Base-by-base conservation (phyloP, 495 filamentous ascomycete genomes). In the Daldinia concentrica region DNA sequence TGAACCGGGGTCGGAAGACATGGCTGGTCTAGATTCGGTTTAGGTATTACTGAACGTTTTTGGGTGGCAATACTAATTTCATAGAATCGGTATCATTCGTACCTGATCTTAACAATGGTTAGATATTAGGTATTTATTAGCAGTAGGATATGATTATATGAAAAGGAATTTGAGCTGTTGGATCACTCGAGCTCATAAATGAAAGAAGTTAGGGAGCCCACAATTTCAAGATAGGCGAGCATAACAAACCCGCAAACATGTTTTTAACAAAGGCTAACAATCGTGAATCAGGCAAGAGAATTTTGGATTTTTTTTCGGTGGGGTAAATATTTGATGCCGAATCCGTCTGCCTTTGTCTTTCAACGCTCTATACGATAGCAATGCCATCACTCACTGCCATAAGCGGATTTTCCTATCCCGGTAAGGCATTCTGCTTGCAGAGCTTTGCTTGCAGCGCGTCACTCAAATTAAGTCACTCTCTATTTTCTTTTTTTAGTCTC, bases 261-360 rank as follows among this genome's bases (percentile, higher is more conserved):
- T 26, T 48, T 4, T 45, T 43, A 26, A 60, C 45, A 70, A 70
- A 70, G 61, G 6, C 43, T 6, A 36, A 64, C 15, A 55, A 43
- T 22, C 43, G 43, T 24, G 43, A 48, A 1, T 48, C 24, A 27
- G 17, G 41, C 34, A 22, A 27, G 12, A 15, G 7, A 29, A 6
- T 29, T 54, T 54, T 27, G 15, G 27, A 9, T 4, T 6, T 4
- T 54, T 52, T 29, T 3, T 30, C 30, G n/a, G 8, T 48, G 11
- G 8, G n/a, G n/a, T 26, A 26, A 6, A 1, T 29, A 19, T 12
- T 51, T 8, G 17, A 15, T 4, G 6, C 62, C 48, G 62, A 54
- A 71, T 62, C 22, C 62, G 62, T 65, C 57, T n/a, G 3, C 32
- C 68, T 65, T 71, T 71, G 62, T 65, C 58, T 52, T 64, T 12